Percentiles rank a stretch among this genome's conserved stretches.
phyloP scores from a whole-genome alignment of 1,284 basidiomycete genomes.

The Ustilago esculenta region DNA sequence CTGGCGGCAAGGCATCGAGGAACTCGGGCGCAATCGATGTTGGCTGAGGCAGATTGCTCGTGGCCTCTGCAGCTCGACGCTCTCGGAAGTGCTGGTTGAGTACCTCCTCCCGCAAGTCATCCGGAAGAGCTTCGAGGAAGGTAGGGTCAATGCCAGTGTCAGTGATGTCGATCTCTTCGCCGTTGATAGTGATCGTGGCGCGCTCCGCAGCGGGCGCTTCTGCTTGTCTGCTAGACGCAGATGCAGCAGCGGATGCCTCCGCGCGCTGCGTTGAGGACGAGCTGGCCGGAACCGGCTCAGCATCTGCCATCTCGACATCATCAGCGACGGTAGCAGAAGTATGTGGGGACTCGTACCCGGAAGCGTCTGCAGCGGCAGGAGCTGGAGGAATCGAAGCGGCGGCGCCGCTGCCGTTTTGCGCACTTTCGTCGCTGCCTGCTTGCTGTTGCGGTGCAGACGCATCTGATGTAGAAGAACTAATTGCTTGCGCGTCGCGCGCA shows the following conservation, averaged over 20 bases:
- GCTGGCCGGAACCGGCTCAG: slow-evolving; percentile 12
- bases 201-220: slow-evolving; percentile 21
- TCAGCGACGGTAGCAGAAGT: slow-evolving; percentile 16
- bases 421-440: neutral
- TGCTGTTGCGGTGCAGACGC: slow-evolving; percentile 41
- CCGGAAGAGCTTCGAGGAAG: slow-evolving; percentile 95
- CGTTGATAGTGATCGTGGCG: slow-evolving; percentile 74
- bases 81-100: slow-evolving; percentile 96
- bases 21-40: slow-evolving; percentile 93
- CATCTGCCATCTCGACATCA: slow-evolving; percentile 61
- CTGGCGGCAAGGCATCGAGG: slow-evolving; percentile 92
- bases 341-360: slow-evolving; percentile 28
- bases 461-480: slow-evolving; percentile 20
- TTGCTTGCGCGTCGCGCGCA: slow-evolving; percentile 66
- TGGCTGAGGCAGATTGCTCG: slow-evolving; percentile 71
- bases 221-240: slow-evolving; percentile 3
- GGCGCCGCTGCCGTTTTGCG: neutral
- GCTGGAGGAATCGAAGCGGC: neutral
- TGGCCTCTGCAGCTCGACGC: slow-evolving; percentile 72
- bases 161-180: slow-evolving; percentile 94
- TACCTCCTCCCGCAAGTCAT: slow-evolving; percentile 98
- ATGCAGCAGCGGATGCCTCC: neutral
- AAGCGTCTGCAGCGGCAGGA: slow-evolving; percentile 8
- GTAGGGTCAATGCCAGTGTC: slow-evolving; percentile 98
- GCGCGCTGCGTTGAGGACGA: slow-evolving; percentile 14